These are phyloP conservation scores for Amanita polypyramis DNA, from an alignment of 768 basidiomycete genomes.

Conservation along the genomic window DNA sequence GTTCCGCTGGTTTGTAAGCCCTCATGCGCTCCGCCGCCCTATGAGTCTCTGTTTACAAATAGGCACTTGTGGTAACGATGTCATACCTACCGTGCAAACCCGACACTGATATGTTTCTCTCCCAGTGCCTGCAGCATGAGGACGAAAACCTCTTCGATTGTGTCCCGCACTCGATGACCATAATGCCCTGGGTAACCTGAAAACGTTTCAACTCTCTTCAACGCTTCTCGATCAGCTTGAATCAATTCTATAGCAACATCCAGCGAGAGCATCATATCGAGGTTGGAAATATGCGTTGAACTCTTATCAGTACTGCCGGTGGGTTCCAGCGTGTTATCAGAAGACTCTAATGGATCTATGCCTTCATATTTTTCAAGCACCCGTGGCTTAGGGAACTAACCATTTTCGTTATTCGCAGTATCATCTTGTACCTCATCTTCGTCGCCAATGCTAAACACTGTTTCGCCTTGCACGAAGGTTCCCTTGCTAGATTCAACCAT, in stretches of 20 bases:
- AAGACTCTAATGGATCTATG: neutral
- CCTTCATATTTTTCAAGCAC: neutral
- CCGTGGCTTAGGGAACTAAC: neutral
- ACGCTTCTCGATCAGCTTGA: slow-evolving; percentile 82
- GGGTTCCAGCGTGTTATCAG: neutral
- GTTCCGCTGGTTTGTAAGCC: slow-evolving; percentile 82
- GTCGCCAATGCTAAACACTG: slow-evolving; percentile 40
- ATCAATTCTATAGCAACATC: slow-evolving; percentile 88
- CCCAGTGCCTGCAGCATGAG: slow-evolving; percentile 70
- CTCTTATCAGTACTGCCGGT: neutral
- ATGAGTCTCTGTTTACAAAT: slow-evolving; percentile 9
- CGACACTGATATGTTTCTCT: slow-evolving; percentile 69
- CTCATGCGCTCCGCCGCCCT: slow-evolving; percentile 89
- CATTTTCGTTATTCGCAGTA: too few relatives aligned
- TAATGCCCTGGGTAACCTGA: slow-evolving; percentile 77
- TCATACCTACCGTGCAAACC: slow-evolving; percentile 60
- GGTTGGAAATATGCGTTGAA: slow-evolving; percentile 21
- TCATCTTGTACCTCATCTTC: slow-evolving; percentile 14
- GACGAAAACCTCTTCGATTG: slow-evolving; percentile 90
- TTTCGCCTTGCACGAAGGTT: slow-evolving; percentile 29
- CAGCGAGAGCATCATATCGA: slow-evolving; percentile 86
- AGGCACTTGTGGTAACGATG: neutral
- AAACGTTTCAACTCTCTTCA: slow-evolving; percentile 91
- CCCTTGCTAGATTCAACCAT: slow-evolving; percentile 24
- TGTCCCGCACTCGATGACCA: slow-evolving; percentile 81